Percentiles rank a stretch among this genome's conserved stretches.
Conservation (phyloP, 345 rosid genomes). For the Atalantia buxifolia region DNA sequence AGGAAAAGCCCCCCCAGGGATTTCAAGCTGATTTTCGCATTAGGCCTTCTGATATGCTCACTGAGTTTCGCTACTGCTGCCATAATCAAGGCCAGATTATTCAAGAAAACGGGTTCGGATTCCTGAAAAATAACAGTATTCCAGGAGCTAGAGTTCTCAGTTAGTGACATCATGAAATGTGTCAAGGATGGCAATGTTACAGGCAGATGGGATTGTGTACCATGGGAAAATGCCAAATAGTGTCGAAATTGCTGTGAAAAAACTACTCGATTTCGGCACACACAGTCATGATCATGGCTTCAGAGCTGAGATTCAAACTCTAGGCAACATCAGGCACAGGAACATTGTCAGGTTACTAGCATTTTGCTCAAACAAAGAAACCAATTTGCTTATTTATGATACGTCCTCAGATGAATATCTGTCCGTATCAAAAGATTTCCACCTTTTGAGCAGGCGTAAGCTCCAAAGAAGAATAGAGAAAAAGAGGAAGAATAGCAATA, state of each 20-base stretch:
- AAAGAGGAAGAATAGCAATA: too few species aligned
- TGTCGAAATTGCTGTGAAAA: slow-evolving; percentile 64
- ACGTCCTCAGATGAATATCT: not conserved
- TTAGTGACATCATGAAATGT: slow-evolving; percentile 45
- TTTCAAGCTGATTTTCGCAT: slow-evolving; percentile 46
- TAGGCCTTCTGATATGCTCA: slow-evolving; percentile 54
- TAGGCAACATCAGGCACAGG: slow-evolving; percentile 67
- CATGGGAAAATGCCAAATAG: slow-evolving; percentile 55
- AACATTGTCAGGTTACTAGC: slow-evolving; percentile 61
- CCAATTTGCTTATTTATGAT: slow-evolving; percentile 60
- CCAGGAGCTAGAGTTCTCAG: slow-evolving; percentile 53
- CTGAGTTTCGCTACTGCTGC: slow-evolving; percentile 42
- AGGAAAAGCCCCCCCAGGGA: slow-evolving; percentile 22
- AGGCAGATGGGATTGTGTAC: slow-evolving; percentile 58
- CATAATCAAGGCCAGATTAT: slow-evolving; percentile 41
- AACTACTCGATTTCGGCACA: slow-evolving; percentile 41
- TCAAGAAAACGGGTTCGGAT: slow-evolving; percentile 24
- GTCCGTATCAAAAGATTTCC: slow-evolving; percentile 14
- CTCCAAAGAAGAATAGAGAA: too few species aligned
- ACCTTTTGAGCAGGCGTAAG: too few species aligned
- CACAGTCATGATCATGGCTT: slow-evolving; percentile 54
- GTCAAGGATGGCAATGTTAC: slow-evolving; percentile 60
- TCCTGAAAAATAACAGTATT: slow-evolving; percentile 64
- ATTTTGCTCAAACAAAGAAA: slow-evolving; percentile 31
- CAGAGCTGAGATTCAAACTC: slow-evolving; percentile 57